Percentiles rank a stretch among this genome's conserved stretches.
phyloP scores from a whole-genome alignment of 31 red algal genomes.

The Odonthalia washingtoniensis region DNA sequence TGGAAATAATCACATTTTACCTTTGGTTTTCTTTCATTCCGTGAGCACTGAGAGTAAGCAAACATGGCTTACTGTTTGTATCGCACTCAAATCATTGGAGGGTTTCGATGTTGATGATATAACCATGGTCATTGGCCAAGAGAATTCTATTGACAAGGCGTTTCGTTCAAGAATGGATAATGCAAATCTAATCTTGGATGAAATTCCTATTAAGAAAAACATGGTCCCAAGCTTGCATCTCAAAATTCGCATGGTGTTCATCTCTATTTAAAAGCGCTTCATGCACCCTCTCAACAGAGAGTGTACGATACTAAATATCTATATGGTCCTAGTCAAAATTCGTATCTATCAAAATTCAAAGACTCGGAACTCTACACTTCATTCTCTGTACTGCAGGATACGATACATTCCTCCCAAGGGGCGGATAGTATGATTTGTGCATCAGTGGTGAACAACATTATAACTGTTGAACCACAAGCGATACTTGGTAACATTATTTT shows the following conservation, averaged over 20 bases:
- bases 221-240: no score
- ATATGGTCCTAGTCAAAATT: background rate
- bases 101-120: no score
- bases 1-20: no score
- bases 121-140: no score
- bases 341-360: conserved; percentile 32
- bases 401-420: conserved; percentile 33
- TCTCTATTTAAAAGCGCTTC: background rate
- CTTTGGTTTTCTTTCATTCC: conserved; percentile 42
- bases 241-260: no score
- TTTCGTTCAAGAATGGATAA: no score
- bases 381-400: conserved; percentile 2
- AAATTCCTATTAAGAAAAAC: no score
- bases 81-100: no score
- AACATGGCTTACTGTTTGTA: conserved; percentile 39
- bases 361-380: conserved; percentile 18
- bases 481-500: conserved; percentile 29
- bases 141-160: no score
- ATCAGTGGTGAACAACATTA: conserved; percentile 34
- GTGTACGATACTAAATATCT: no score
- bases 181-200: no score
- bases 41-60: conserved; percentile 13
- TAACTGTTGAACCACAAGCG: conserved; percentile 43
- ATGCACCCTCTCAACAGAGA: background rate
- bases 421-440: conserved; percentile 37